These are phyloP conservation scores for Lithocarpus polystachyus DNA, from an alignment of 306 rosid species.

Conservation along the genomic window DNA sequence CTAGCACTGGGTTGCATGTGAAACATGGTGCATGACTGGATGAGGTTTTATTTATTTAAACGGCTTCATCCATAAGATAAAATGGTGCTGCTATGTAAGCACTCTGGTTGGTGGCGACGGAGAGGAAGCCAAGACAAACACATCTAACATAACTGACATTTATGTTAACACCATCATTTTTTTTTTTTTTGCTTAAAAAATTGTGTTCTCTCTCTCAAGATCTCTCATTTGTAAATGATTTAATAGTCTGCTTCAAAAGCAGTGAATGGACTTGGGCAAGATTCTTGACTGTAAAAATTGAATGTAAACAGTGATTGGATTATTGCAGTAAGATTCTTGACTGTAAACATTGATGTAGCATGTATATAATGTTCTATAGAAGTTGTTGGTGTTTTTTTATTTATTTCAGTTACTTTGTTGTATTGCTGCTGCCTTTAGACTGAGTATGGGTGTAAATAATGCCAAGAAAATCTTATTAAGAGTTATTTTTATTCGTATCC, in stretches of 20 bases:
- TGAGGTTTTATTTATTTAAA: slow-evolving; percentile 37
- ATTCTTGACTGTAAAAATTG: slow-evolving; percentile 21
- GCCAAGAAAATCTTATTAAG: no score
- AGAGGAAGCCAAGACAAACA: slow-evolving; percentile 17
- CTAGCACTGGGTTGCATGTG: not conserved
- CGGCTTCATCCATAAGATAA: slow-evolving; percentile 31
- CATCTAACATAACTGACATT: slow-evolving; percentile 32
- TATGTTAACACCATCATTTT: slow-evolving; percentile 10
- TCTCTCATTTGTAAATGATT: slow-evolving; percentile 27
- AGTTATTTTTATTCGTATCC: no score
- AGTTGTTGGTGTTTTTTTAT: not conserved
- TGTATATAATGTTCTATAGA: not conserved
- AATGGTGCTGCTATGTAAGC: slow-evolving; percentile 26
- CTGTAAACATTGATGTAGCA: slow-evolving; percentile 1
- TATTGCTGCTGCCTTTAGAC: no score
- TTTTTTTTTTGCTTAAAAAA: not conserved
- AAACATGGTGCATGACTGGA: slow-evolving; percentile 20
- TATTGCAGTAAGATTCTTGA: slow-evolving; percentile 9
- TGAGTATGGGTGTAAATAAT: no score
- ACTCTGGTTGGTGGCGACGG: slow-evolving; percentile 15
- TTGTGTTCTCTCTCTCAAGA: not conserved
- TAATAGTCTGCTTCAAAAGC: not conserved
- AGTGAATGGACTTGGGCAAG: slow-evolving; percentile 13
- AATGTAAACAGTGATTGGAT: no score
- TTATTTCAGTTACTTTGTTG: no score